phyloP scores from a whole-genome alignment of 129 eudicot genomes.

The Flaveria ramosissima region DNA sequence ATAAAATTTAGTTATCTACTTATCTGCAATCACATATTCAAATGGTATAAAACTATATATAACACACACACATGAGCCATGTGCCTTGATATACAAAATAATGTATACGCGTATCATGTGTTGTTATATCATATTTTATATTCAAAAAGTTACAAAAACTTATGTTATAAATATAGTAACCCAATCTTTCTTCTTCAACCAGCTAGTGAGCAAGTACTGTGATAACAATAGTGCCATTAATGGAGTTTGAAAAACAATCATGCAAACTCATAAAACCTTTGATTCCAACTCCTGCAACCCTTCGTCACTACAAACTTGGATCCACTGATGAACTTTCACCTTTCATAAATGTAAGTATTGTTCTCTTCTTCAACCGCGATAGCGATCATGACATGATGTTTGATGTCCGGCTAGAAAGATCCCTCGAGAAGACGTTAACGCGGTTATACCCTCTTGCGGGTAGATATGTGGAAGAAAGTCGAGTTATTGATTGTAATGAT shows the following conservation, averaged over 20 bases:
- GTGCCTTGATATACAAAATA: too few relatives aligned
- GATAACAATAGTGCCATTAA: neutral
- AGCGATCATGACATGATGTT: neutral
- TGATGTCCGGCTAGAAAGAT: neutral
- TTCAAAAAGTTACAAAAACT: too few relatives aligned
- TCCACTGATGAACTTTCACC: conserved; percentile 1
- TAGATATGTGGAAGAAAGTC: neutral
- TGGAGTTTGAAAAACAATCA: neutral
- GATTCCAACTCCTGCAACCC: conserved; percentile 4
- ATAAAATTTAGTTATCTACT: too few relatives aligned
- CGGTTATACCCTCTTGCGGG: conserved; percentile 2
- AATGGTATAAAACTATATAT: too few relatives aligned
- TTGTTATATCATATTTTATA: too few relatives aligned
- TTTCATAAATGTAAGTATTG: neutral
- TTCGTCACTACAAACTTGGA: neutral
- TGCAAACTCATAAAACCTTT: conserved; percentile 6
- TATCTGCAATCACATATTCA: too few relatives aligned
- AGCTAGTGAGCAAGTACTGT: neutral
- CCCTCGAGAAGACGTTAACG: neutral
- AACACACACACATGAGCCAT: too few relatives aligned
- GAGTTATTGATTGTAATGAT: neutral
- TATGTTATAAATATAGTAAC: neutral
- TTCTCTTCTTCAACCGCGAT: neutral
- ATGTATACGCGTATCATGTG: too few relatives aligned
- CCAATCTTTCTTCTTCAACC: neutral